phyloP scores from a whole-genome alignment of 2,329 filamentous ascomycete species.

The Aspergillus japonicus region DNA sequence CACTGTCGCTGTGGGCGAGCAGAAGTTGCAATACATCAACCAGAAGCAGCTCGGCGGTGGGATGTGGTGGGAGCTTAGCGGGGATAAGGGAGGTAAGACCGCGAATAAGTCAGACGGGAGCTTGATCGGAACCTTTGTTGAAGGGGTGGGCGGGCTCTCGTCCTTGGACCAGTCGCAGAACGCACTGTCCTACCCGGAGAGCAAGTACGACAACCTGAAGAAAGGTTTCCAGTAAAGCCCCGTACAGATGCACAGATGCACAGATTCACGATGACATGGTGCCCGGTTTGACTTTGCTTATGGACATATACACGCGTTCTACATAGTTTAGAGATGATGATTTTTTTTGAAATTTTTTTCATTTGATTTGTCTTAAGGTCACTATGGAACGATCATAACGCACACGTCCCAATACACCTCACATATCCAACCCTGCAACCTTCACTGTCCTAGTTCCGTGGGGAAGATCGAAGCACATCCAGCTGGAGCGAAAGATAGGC shows the following conservation, averaged over 20 bases:
- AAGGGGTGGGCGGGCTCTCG: constrained; percentile 33
- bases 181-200: constrained; percentile 40
- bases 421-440: constrained; percentile 15
- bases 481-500: constrained; percentile 15
- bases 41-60: constrained; percentile 70
- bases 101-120: constrained; percentile 51
- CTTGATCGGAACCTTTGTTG: constrained; percentile 60
- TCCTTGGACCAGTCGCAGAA: constrained; percentile 39
- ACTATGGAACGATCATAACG: constrained; percentile 19
- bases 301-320: constrained; percentile 2
- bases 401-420: constrained; percentile 17
- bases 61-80: constrained; percentile 95
- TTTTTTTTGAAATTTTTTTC: constrained; percentile 20
- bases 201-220: constrained; percentile 42
- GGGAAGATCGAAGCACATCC: constrained; percentile 12
- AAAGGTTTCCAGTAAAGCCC: constrained; percentile 25
- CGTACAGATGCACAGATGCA: not conserved
- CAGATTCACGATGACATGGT: not conserved
- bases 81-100: constrained; percentile 62
- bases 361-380: constrained; percentile 15
- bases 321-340: constrained; percentile 2
- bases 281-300: not conserved
- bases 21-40: constrained; percentile 71
- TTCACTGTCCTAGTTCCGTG: constrained; percentile 9
- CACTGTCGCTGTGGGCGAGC: constrained; percentile 57